Conservation (phyloP, 2,329 filamentous ascomycete species). For the Byssothecium circinans region DNA sequence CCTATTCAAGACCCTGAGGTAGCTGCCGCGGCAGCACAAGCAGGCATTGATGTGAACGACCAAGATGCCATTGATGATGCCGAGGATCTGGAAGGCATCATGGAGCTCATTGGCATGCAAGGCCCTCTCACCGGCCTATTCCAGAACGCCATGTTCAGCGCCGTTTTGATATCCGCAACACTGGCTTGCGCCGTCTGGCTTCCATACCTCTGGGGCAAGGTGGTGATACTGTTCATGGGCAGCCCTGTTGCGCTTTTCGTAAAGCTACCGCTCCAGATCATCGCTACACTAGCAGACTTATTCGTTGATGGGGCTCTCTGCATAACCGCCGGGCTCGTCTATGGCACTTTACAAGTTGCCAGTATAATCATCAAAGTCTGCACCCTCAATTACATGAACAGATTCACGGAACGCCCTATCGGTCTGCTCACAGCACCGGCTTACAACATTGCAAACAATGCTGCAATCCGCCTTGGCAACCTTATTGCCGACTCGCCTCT, state of each 20-base stretch:
- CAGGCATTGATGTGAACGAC: constrained; percentile 68
- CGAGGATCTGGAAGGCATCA: constrained; percentile 92
- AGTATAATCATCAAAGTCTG: constrained; percentile 24
- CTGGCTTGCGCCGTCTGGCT: constrained; percentile 84
- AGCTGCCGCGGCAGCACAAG: constrained; percentile 65
- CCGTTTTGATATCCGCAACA: constrained; percentile 81
- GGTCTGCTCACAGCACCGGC: constrained; percentile 31
- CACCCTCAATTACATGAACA: constrained; percentile 22
- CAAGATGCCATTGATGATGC: constrained; percentile 76
- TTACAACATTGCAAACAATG: constrained; percentile 37
- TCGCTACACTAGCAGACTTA: constrained; percentile 75
- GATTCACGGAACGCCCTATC: constrained; percentile 21
- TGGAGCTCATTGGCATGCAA: constrained; percentile 96
- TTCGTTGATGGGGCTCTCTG: constrained; percentile 75
- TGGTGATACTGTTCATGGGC: constrained; percentile 76
- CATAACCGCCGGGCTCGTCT: constrained; percentile 57
- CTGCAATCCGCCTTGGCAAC: constrained; percentile 39
- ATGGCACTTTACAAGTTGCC: constrained; percentile 36
- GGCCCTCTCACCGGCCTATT: constrained; percentile 86
- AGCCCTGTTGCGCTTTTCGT: constrained; percentile 70
- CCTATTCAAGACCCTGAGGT: constrained; percentile 58
- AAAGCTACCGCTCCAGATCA: constrained; percentile 69
- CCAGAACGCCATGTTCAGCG: constrained; percentile 94
- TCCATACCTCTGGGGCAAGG: constrained; percentile 88
- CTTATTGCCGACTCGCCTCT: constrained; percentile 30